These are phyloP conservation scores for Pisolithus thermaeus DNA, from an alignment of 1,284 basidiomycete species.

Conservation along the genomic window DNA sequence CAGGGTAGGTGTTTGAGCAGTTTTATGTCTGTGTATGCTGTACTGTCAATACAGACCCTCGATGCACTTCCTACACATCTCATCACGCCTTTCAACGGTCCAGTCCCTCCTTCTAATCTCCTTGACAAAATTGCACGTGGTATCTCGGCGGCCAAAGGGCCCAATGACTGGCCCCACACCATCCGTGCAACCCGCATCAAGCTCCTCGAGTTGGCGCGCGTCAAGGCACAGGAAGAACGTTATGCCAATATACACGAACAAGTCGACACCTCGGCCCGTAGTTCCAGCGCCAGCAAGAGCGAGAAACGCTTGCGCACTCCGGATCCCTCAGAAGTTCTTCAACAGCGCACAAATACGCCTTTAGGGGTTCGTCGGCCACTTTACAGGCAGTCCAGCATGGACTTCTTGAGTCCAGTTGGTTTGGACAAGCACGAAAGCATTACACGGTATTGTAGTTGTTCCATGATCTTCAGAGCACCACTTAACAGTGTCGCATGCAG, in stretches of 20 bases:
- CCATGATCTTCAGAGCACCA: slow-evolving; percentile 5
- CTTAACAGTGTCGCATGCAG: slow-evolving; percentile 31
- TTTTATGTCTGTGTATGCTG: not conserved
- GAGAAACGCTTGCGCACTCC: slow-evolving; percentile 16
- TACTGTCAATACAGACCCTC: slow-evolving; percentile 48
- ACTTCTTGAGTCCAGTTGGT: slow-evolving; percentile 55
- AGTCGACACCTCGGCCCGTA: not conserved
- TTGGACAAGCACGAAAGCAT: slow-evolving; percentile 49
- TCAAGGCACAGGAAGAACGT: slow-evolving; percentile 48
- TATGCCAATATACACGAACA: slow-evolving; percentile 18
- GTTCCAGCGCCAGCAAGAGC: slow-evolving; percentile 5
- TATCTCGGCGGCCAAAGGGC: slow-evolving; percentile 63
- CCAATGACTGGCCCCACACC: slow-evolving; percentile 73
- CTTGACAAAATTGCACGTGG: slow-evolving; percentile 78
- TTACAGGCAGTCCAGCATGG: slow-evolving; percentile 79
- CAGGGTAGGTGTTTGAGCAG: slow-evolving; percentile 43
- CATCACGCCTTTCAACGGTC: slow-evolving; percentile 74
- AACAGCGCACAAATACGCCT: slow-evolving; percentile 38
- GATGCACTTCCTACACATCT: slow-evolving; percentile 77
- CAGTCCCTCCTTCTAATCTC: slow-evolving; percentile 73
- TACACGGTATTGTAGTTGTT: slow-evolving; percentile 44
- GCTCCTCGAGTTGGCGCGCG: slow-evolving; percentile 65
- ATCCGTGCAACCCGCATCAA: slow-evolving; percentile 72
- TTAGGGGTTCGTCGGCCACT: slow-evolving; percentile 42
- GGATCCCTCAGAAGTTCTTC: slow-evolving; percentile 32